Evolutionary conservation across 2,329 filamentous ascomycete species (phyloP), one percentile per base, ranked within the genome.

Genomic region (Pyrenochaeta sp.): DNA sequence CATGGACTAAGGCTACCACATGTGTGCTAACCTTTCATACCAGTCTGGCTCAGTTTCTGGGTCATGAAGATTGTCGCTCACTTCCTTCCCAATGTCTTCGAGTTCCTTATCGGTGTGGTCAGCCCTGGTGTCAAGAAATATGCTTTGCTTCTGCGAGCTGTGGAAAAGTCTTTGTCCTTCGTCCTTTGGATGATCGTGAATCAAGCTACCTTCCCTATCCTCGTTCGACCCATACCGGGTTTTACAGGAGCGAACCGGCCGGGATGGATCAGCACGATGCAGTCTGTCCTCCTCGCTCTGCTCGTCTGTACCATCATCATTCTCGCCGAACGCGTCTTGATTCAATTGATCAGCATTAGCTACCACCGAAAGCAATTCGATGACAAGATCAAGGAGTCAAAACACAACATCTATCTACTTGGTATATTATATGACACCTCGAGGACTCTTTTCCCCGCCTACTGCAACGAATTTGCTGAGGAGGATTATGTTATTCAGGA

Each of bases 401-500:
- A 99, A 82, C 90, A 87, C 55, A 91, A 94, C 66, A 86, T 98
- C 47, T 86, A 88, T 72, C 85, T 98, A 2, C 83, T 99, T 2
- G 89, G 91, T 19, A 81, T 95, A 30, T 87, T 99, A 54, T 97
- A 96, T 76, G 93, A 98, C 64, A 93, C 93, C 22, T 97, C 94
- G 2, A 86, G 93, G 52, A 85, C 88, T 5, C 83, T 98, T 50
- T 99, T 98, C 72, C 95, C 95, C 27, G 90, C 93, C 79, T 97
- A 97, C 80, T 97, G 93, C 79, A 84, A 83, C 25, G 94, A 98
- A 70, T 98, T 99, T 69, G 84, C 86, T 19, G 91, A 97, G 25
- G 95, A 98, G 75, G 95, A 99, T 77, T 91, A 93, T 73, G 84
- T 92, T 70, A 97, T 99, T 74, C 91, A 91, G 72, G 93, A 97